Evolutionary conservation across 2,329 filamentous ascomycete species (phyloP).

Genomic region (Diaporthe sp.): DNA sequence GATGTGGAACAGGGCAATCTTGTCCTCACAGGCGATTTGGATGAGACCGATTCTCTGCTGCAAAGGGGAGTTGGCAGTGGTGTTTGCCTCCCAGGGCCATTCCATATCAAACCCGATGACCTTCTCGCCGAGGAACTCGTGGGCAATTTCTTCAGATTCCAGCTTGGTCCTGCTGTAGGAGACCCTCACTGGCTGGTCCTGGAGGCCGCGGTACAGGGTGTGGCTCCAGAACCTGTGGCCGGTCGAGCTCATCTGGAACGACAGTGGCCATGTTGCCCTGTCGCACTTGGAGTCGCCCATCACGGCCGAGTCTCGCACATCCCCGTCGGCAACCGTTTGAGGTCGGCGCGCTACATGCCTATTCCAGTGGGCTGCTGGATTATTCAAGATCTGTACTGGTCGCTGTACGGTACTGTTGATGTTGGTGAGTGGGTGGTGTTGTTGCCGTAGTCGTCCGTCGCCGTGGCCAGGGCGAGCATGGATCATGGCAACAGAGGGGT

Average conservation of each 20-base stretch:
- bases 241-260: slow-evolving; percentile 40
- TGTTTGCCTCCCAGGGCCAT: slow-evolving; percentile 73
- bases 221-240: slow-evolving; percentile 74
- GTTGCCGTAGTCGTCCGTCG: not conserved
- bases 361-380: not conserved
- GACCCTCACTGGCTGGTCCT: slow-evolving; percentile 70
- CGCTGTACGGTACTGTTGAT: not conserved
- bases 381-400: not conserved
- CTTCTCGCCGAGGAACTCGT: slow-evolving; percentile 77
- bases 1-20: slow-evolving; percentile 86
- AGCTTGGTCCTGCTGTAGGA: slow-evolving; percentile 82
- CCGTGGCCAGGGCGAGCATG: not conserved
- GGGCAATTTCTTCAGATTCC: slow-evolving; percentile 76
- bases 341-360: not conserved
- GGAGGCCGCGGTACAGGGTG: slow-evolving; percentile 72
- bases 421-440: not conserved
- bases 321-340: not conserved
- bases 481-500: not conserved
- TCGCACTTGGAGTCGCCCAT: not conserved
- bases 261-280: slow-evolving; percentile 44
- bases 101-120: slow-evolving; percentile 93
- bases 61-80: slow-evolving; percentile 55
- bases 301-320: not conserved
- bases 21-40: slow-evolving; percentile 83
- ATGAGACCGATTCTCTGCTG: slow-evolving; percentile 84